Base-by-base conservation (phyloP, 164 flowering plant species). In the Nelumbo lutea region DNA sequence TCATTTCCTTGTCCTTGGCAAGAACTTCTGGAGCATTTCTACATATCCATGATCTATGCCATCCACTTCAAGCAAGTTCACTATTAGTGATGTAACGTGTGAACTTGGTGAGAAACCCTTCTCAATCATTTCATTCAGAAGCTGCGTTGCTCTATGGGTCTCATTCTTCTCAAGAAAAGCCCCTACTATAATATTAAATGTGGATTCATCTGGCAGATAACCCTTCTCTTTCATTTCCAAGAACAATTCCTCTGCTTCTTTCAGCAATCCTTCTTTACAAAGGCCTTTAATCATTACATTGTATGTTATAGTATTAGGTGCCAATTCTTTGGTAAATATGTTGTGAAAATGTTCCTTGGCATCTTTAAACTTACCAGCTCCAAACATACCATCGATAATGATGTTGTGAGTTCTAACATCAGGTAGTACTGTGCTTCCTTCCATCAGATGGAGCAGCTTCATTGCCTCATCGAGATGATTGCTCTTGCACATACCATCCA, bases 231-330 rank as follows among this genome's bases (percentile, higher is more conserved):
- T 65, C 75, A 76, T 79, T 70, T 64, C 46, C 4, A 38, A 5
- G 41, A 76, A 56, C 62, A 79, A 8, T 5, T 48, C 50, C 1
- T 50, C 42, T 3, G 78, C 78, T 67, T 77, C 68, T 3, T 48
- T 6, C 5, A 66, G 3, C 56, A 62, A 40, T n/a, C 78, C 78
- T 65, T 55, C 45, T 6, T 60, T 43, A 48, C 65, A 64, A 43
- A 71, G 58, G 6, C 76, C 80, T 9, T 60, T n/a, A 38, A 79
- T 66, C 73, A 79, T 71, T 38, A 63, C 52, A 2, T 8, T 77
- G 46, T 72, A 73, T 4, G 73, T 72, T 14, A 11, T 10, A 9
- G 5, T 51, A 58, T 64, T 15, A 3, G 80, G 79, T 0, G 64
- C 42, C 62, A 80, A 64, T 1, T 66, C 74, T 61, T 59, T 73